Conservation (phyloP, 2,329 filamentous ascomycete genomes). For the Aspergillus sp. region DNA sequence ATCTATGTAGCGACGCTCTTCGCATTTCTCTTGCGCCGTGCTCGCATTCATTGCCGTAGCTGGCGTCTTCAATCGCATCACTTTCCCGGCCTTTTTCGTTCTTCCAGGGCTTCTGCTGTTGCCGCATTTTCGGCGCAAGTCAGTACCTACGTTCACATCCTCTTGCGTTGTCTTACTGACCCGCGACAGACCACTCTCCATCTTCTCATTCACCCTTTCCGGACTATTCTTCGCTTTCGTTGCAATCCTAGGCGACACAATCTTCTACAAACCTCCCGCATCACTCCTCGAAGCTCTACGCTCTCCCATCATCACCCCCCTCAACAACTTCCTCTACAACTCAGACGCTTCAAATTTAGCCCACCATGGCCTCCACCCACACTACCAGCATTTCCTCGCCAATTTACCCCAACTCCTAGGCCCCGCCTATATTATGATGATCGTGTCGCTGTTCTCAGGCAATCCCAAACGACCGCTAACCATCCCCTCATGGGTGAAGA, state of each 20-base stretch:
- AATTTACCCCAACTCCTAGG: slow-evolving; percentile 68
- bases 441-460: slow-evolving; percentile 42
- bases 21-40: slow-evolving; percentile 66
- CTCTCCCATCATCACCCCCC: slow-evolving; percentile 63
- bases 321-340: slow-evolving; percentile 75
- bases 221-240: slow-evolving; percentile 62
- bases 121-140: slow-evolving; percentile 79
- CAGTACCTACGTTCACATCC: slow-evolving; percentile 24
- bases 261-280: slow-evolving; percentile 58
- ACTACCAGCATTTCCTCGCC: slow-evolving; percentile 67
- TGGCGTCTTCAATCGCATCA: slow-evolving; percentile 93
- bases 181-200: slow-evolving; percentile 45
- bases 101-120: slow-evolving; percentile 77
- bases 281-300: slow-evolving; percentile 37
- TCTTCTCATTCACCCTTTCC: slow-evolving; percentile 59
- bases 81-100: slow-evolving; percentile 86
- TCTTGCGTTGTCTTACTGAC: slow-evolving; percentile 4
- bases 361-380: slow-evolving; percentile 68
- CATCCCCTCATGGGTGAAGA: slow-evolving; percentile 28
- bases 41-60: slow-evolving; percentile 77
- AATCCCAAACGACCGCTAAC: slow-evolving; percentile 10
- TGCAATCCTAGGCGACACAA: slow-evolving; percentile 76
- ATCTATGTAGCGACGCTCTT: slow-evolving; percentile 59
- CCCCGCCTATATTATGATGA: slow-evolving; percentile 54
- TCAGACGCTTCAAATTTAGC: slow-evolving; percentile 63